phyloP scores from a whole-genome alignment of 2,329 filamentous ascomycete species.

The Clathrospora elynae region DNA sequence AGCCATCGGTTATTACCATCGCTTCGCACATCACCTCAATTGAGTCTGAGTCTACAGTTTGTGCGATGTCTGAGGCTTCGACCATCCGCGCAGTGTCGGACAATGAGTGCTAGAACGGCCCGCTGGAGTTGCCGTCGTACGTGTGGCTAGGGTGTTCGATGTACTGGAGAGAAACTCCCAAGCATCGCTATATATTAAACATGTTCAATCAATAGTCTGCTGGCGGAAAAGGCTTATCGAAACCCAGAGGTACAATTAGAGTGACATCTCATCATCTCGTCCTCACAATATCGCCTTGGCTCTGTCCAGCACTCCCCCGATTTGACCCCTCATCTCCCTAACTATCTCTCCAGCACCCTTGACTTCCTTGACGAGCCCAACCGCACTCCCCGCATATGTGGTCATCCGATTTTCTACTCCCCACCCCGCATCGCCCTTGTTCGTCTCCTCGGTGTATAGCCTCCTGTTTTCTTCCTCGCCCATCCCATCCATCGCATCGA shows the following conservation, averaged over 20 bases:
- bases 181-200: too few relatives aligned
- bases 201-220: too few relatives aligned
- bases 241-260: too few relatives aligned
- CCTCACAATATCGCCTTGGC: too few relatives aligned
- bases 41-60: conserved; percentile 19
- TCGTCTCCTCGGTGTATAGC: conserved; percentile 55
- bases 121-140: neutral
- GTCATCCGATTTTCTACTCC: conserved; percentile 58
- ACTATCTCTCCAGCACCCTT: conserved; percentile 60
- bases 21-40: conserved; percentile 27
- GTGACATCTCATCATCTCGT: too few relatives aligned
- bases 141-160: too few relatives aligned
- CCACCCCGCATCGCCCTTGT: conserved; percentile 60
- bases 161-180: too few relatives aligned
- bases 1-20: conserved; percentile 30
- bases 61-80: conserved; percentile 25
- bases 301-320: conserved; percentile 42
- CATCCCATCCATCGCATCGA: conserved; percentile 50
- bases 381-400: conserved; percentile 66
- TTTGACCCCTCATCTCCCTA: conserved; percentile 52
- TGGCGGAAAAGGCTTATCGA: too few relatives aligned
- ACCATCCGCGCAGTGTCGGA: conserved; percentile 34
- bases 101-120: conserved; percentile 24
- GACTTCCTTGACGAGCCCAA: conserved; percentile 62
- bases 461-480: conserved; percentile 52